Evolutionary conservation across 768 basidiomycete species (phyloP), one percentile per base, ranked within the genome.

Genomic region (Lactarius psammicola): DNA sequence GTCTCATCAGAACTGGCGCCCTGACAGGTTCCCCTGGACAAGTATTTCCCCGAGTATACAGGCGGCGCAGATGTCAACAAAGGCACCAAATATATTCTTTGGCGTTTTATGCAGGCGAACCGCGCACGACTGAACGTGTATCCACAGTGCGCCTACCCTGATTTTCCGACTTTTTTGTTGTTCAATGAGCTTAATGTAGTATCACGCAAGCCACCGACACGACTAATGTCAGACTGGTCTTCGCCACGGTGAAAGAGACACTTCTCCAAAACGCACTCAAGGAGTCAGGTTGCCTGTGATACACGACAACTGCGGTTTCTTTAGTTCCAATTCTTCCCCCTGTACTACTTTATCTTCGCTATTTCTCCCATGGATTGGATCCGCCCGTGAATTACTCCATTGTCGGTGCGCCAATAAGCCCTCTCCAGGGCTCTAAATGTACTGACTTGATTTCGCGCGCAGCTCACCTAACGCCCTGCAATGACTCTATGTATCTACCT

Each of bases 61-160:
- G 92, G 92, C 33, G 93, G 93, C 5, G 76, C 87, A 2, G 91
- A 95, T 72, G 90, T 95, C 75, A 95, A 94, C 78, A 95, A 95
- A 76, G 94, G 92, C 2, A 92, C 94, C 0, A 94, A 95, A 71
- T 96, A 93, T 70, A 94, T 97, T 60, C 79, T 97, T 40, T 97
- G 94, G 95, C 80, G 90, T 72, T 97, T 96, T 71, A 94, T 94
- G 82, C 92, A 95, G 75, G 88, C 90, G 62, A 96, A 95, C 70
- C 78, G 90, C 23, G 91, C 90, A 60, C 76, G 87, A 60, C 76
- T 95, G 69, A 92, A 88, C 63, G 90, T 97, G 23, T 97, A 95
- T 75, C 94, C 94, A 3, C 94, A 97, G 91, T 91, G 68, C 34
- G 38, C 30, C 64, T 15, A 54, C 44, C 8, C 49, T 15, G 33